Evolutionary conservation across 2,329 filamentous ascomycete genomes (phyloP), one percentile per base, ranked within the genome.

Genomic region (Epichloe brachyelytri): DNA sequence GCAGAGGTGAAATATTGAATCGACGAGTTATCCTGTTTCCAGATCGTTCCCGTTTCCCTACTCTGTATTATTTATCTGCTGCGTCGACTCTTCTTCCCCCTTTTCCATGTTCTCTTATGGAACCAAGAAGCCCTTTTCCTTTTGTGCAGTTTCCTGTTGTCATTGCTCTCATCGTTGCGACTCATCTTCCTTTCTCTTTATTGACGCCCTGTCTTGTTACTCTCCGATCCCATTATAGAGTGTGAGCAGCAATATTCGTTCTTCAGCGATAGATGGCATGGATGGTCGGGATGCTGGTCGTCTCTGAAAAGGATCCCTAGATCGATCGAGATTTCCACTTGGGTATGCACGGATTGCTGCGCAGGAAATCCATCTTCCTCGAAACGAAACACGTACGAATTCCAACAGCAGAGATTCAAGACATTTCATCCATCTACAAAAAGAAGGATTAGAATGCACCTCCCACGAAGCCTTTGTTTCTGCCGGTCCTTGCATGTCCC

Each of bases 361-460:
- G 15, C 30, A 11, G n/a, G 8, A 2, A 15, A 8, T 17, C 30
- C 22, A 26, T 43, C 14, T 3, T 10, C 17, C 15, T 22, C 22
- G 15, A 12, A n/a, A 44, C 5, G 8, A 17, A 43, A 34, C 11
- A 19, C 37, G 26, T 3, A 26, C 26, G 26, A 26, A 26, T 26
- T 10, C 26, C 26, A 7, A 8, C 26, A 26, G 26, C 26, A 10
- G 30, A 11, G 30, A 30, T 30, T 30, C 30, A 4, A 30, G 30
- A 10, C 30, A 2, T 4, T 30, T 10, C 30, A 39, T 20, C 20
- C 11, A 6, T 46, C 20, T 36, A 11, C 2, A 26, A 26, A 11
- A 39, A 48, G 14, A 49, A 43, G n/a, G 3, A 17, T n/a, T 66
- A 73, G 65, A 63, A 73, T 74, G 71, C 45, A 41, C 36, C 20